Evolutionary conservation across 345 rosid genomes (phyloP), one percentile per base, ranked within the genome.

Genomic region (Capsella bursapastoris): DNA sequence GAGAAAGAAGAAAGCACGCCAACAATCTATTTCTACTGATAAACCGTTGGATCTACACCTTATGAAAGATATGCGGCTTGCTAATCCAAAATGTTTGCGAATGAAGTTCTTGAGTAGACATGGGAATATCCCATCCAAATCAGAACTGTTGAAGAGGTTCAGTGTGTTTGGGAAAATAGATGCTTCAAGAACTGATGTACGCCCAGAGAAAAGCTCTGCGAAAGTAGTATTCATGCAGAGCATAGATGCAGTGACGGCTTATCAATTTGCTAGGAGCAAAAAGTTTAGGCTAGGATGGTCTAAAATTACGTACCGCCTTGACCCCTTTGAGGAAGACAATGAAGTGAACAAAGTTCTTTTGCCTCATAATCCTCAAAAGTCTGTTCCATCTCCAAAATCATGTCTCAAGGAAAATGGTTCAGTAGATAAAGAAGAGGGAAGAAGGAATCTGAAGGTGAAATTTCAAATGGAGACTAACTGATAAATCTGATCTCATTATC

Each of bases 131-230:
- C 80, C 80, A 43, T 71, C 80, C 3, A 71, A 71, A 71, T 28
- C 77, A 57, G 76, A 71, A 41, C 16, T 77, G 57, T 57, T 77
- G 63, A 77, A 77, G 68, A 71, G 63, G 66, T 77, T 77, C 64
- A 50, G 80, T 45, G 68, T 77, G 15, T 71, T 77, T 71, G 80
- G 80, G 63, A 77, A 77, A 65, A 71, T 77, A 50, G 77, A 77
- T 59, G 56, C 27, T 25, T 58, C 68, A 32, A 77, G 41, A 57
- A 77, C 68, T 35, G 62, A 58, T 71, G 64, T 77, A 77, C 32
- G 66, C 64, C 8, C 40, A 49, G 57, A 11, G 8, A 8, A 32
- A 50, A 65, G 64, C 57, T 71, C 72, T 14, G 80, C 63, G 1
- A 71, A 77, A 71, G 50, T 71, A 29, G 72, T 71, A 41, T 77